Conservation (phyloP, 2,329 filamentous ascomycete species). For the Tolypocladium sp. region DNA sequence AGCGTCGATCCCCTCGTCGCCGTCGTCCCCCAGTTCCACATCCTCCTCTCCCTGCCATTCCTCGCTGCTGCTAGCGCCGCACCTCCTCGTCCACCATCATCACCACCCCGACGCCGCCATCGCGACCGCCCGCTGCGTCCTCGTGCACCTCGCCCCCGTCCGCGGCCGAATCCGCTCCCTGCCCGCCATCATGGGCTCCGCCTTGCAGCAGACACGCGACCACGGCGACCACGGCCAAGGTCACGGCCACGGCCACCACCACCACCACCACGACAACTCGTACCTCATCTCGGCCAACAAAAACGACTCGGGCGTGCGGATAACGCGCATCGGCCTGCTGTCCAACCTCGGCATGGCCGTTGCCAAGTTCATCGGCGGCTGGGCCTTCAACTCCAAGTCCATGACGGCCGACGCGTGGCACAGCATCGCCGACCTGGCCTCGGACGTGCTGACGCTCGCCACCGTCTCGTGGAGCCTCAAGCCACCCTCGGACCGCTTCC, state of each 20-base stretch:
- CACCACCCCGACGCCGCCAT: constrained; percentile 1
- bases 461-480: constrained; percentile 92
- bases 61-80: not conserved
- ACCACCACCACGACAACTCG: constrained; percentile 74
- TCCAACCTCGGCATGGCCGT: constrained; percentile 93
- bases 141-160: constrained; percentile 11
- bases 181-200: constrained; percentile 18
- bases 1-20: not conserved
- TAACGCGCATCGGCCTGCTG: constrained; percentile 52
- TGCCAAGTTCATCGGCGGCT: constrained; percentile 85
- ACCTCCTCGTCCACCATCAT: not conserved
- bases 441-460: constrained; percentile 85
- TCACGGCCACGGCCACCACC: constrained; percentile 51
- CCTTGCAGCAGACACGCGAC: constrained; percentile 21
- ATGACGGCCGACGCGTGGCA: constrained; percentile 93
- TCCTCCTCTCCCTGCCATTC: constrained; percentile 1
- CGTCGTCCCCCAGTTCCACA: not conserved
- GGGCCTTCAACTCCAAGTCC: constrained; percentile 88
- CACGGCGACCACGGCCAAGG: constrained; percentile 19
- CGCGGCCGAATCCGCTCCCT: constrained; percentile 11
- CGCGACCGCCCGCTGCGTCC: constrained; percentile 2
- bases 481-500: constrained; percentile 74
- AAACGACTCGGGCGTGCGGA: constrained; percentile 56
- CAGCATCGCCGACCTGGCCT: constrained; percentile 88
- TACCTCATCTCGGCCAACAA: constrained; percentile 86